These are phyloP conservation scores for Colletotrichum kahawae DNA, from an alignment of 2,329 filamentous ascomycete species.

Conservation along the genomic window DNA sequence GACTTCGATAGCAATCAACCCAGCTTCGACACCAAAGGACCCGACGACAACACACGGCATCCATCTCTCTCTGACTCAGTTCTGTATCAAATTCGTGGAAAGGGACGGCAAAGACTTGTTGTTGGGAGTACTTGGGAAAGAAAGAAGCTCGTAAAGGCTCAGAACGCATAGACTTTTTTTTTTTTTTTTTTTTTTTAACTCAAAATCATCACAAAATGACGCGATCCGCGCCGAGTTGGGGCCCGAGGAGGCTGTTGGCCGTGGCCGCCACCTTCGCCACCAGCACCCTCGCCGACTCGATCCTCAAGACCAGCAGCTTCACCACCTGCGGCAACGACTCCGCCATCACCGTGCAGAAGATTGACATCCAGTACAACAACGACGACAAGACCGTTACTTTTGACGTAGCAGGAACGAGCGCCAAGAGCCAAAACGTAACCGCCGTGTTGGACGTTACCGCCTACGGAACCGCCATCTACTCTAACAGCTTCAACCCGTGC, in stretches of 20 bases:
- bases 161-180: conserved; percentile 17
- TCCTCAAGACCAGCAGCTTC: conserved; percentile 84
- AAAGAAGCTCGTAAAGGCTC: conserved; percentile 22
- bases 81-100: conserved; percentile 5
- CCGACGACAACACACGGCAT: conserved; percentile 11
- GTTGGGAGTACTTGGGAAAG: conserved; percentile 14
- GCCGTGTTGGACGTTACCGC: conserved; percentile 79
- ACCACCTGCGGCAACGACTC: conserved; percentile 64
- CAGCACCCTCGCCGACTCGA: conserved; percentile 66
- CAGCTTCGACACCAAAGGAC: conserved; percentile 2
- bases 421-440: conserved; percentile 77
- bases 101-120: background rate
- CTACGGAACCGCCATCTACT: conserved; percentile 83
- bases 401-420: conserved; percentile 80
- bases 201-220: conserved; percentile 33
- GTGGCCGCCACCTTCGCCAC: conserved; percentile 41
- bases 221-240: conserved; percentile 33
- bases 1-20: conserved; percentile 6
- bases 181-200: background rate
- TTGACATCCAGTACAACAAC: conserved; percentile 82
- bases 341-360: conserved; percentile 70
- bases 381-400: conserved; percentile 76
- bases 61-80: background rate
- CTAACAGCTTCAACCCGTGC: conserved; percentile 85
- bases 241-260: conserved; percentile 33